These are phyloP conservation scores for Coemansia sp. DNA, from an alignment of 192 early-diverging fungal species.

Conservation along the genomic window DNA sequence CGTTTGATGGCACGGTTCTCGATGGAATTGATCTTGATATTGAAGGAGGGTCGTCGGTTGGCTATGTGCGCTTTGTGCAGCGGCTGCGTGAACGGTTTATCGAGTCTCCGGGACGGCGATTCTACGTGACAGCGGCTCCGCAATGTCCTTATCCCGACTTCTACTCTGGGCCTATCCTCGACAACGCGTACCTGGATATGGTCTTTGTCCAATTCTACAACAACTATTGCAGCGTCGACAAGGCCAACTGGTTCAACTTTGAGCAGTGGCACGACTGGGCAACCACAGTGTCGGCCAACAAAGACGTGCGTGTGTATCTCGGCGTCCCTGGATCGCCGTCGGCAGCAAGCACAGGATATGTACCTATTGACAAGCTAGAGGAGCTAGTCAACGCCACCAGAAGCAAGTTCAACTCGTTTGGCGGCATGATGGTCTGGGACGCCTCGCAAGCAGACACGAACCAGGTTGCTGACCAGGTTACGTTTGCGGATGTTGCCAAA, in stretches of 20 bases:
- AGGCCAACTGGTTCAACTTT: conserved; percentile 64
- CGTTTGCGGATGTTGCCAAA: conserved; percentile 23
- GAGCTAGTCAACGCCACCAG: conserved; percentile 51
- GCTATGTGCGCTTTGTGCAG: conserved; percentile 59
- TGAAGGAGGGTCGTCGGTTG: conserved; percentile 58
- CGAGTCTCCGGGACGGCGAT: conserved; percentile 42
- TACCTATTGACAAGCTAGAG: conserved; percentile 41
- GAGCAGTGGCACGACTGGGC: conserved; percentile 70
- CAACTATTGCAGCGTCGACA: conserved; percentile 65
- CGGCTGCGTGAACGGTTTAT: conserved; percentile 55
- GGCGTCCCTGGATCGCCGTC: conserved; percentile 59
- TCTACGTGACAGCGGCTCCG: conserved; percentile 64
- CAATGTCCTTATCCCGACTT: conserved; percentile 71
- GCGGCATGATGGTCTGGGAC: conserved; percentile 76
- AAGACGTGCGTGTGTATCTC: conserved; percentile 58
- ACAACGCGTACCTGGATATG: conserved; percentile 63
- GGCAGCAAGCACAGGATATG: conserved; percentile 59
- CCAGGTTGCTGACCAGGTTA: conserved; percentile 3
- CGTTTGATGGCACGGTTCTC: conserved; percentile 63
- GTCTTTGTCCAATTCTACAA: conserved; percentile 81
- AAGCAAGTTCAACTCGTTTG: conserved; percentile 55
- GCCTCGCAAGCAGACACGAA: conserved; percentile 61
- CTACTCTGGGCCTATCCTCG: conserved; percentile 56
- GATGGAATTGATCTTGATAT: conserved; percentile 74
- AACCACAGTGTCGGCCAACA: conserved; percentile 53